Evolutionary conservation across 1,284 basidiomycete species (phyloP), one percentile per base, ranked within the genome.

Genomic region (Malassezia japonica): DNA sequence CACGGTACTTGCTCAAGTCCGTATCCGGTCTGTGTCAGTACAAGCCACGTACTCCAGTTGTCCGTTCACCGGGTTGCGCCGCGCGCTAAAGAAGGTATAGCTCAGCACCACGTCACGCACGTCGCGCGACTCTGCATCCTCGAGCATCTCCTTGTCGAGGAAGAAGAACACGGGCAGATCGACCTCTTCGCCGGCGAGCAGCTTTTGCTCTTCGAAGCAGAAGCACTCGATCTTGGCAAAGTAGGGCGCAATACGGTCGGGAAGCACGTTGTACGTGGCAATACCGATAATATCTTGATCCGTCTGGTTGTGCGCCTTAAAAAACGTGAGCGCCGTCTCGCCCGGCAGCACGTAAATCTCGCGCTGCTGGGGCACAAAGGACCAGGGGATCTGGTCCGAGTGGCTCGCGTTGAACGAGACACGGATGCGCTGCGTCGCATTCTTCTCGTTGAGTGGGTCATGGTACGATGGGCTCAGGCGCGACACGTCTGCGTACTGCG

Each of bases 141-240:
- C 90, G 36, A 92, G 77, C 52, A 95, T 83, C 69, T 98, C 94
- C 55, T 86, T 84, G 77, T 99, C 94, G 61, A 98, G 92, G 77
- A 99, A 99, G 79, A 98, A 99, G 58, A 98, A 81, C 24, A 99
- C 80, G 15, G 94, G 94, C 79, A 98, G 86, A 75, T 99, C 94
- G 16, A 99, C 87, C 74, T 96, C 91, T 75, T 98, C 94, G 20
- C 86, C 85, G 0, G 92, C 91, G 20, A 95, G 77, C 16, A 99
- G 80, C 65, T 85, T 87, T 75, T 99, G 94, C 74, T 98, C 94
- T 74, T 99, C 94, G 64, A 98, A 98, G 76, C 94, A 99, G 78
- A 99, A 99, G 65, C 94, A 99, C 75, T 99, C 94, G 7, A 98
- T 90, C 77, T 99, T 99, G 50, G 91, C 88, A 72, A 99, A 99